Base-by-base conservation (phyloP, 352 stramenopile species). In the Achlya hypogyna region DNA sequence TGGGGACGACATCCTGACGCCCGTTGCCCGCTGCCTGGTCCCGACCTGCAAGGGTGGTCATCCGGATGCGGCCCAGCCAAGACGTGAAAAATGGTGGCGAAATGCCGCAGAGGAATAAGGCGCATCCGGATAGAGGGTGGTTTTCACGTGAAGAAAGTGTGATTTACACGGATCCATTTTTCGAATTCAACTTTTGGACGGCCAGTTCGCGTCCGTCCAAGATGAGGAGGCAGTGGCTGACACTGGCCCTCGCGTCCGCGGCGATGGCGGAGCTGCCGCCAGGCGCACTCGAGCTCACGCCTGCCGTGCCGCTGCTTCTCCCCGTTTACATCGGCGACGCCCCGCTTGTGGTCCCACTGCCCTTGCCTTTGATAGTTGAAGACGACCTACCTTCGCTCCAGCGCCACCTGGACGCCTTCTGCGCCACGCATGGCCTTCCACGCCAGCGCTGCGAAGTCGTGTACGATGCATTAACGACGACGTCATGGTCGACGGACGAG, bases 251-350 rank as follows among this genome's bases (percentile, higher is more conserved):
- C 25, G 31, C 25, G 31, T 56, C 25, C 31, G 49, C 8, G 8
- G 31, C 49, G 31, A 56, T 56, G n/a, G 38, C 38, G 38, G 38
- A 45, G 12, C 49, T 56, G 31, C 31, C 49, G 14, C 31, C 25
- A 20, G 31, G 49, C 16, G 31, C 49, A n/a, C 25, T 56, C 12
- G 25, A 10, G 8, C 25, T 38, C 12, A 3, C 31, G 49, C 25
- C 49, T 12, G 10, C 25, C 12, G 31, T 35, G 12, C 25, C 31
- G 49, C 35, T 63, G 3, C 31, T 63, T 12, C 23, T 63, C 23
- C 54, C 54, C 20, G 54, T 63, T 9, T 63, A 49, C 42, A 34
- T 63, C 25, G 54, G 42, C 51, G 35, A 63, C n/a, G 29, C 54
- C 14, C 54, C 54, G 18, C 42, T 63, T 6, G 42, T 63, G 12